phyloP scores from a whole-genome alignment of 164 flowering plant genomes.

The Annona squamosa region DNA sequence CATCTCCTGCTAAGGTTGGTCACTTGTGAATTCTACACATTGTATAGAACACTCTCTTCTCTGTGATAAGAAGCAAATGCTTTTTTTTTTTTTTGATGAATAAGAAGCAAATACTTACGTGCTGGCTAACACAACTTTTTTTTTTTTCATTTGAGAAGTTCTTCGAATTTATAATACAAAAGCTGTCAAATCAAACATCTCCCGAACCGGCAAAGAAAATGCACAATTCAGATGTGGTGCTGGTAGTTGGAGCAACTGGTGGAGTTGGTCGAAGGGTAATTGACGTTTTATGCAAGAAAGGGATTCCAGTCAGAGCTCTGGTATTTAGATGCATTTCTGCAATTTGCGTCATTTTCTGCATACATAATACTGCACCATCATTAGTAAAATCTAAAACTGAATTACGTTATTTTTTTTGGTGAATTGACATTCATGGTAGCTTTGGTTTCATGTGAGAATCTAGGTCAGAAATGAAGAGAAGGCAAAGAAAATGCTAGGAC shows the following conservation, averaged over 20 bases:
- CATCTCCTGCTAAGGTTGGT: constrained; percentile 83
- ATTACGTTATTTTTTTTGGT: constrained; percentile 3
- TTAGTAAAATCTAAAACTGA: background rate
- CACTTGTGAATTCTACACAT: background rate
- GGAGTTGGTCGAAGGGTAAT: constrained; percentile 98
- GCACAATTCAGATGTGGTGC: constrained; percentile 58
- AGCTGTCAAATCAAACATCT: constrained; percentile 49
- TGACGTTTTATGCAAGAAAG: constrained; percentile 60
- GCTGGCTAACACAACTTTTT: constrained; percentile 18
- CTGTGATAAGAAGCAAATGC: background rate
- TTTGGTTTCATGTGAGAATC: constrained; percentile 1
- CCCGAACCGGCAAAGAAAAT: constrained; percentile 43
- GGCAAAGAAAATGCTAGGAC: constrained; percentile 81
- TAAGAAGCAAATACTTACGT: background rate
- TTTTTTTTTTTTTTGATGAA: background rate
- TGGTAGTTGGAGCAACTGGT: constrained; percentile 94
- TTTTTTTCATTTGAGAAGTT: constrained; percentile 41
- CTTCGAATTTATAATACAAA: constrained; percentile 55
- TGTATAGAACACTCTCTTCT: constrained; percentile 4
- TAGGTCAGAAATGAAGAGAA: constrained; percentile 98
- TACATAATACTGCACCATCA: background rate
- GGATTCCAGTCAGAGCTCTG: constrained; percentile 73
- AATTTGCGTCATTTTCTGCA: background rate
- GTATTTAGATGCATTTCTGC: constrained; percentile 30
- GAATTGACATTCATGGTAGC: background rate